phyloP scores from a whole-genome alignment of 169 alveolate genomes.

The Cytauxzoon felis region DNA sequence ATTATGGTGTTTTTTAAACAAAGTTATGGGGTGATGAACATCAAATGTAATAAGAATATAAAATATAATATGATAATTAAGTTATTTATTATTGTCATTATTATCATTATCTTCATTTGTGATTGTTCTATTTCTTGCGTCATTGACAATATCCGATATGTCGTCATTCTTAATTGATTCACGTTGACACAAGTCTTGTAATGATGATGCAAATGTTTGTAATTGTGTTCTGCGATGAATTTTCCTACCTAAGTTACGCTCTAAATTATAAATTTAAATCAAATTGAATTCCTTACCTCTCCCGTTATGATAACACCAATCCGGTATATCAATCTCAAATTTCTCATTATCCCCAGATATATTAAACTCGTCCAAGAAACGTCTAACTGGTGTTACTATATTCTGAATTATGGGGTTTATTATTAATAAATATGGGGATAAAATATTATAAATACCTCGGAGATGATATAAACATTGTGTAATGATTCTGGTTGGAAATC shows the following conservation, averaged over 20 bases:
- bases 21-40: neutral
- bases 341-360: conserved; percentile 13
- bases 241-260: neutral
- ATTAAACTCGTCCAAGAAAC: conserved; percentile 25
- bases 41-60: neutral
- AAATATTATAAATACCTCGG: conserved; percentile 44
- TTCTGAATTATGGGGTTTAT: conserved; percentile 26
- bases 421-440: neutral
- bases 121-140: conserved; percentile 43
- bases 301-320: conserved; percentile 57
- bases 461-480: conserved; percentile 70
- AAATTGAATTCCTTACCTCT: neutral
- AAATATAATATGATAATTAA: neutral
- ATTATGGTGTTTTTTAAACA: neutral
- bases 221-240: conserved; percentile 44
- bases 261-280: neutral
- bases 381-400: conserved; percentile 33
- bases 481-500: conserved; percentile 65
- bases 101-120: too few relatives aligned
- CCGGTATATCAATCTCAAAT: conserved; percentile 34
- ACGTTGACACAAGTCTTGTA: conserved; percentile 35
- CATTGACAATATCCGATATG: conserved; percentile 53
- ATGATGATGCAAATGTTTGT: conserved; percentile 40
- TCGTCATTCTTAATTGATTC: conserved; percentile 42
- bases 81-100: too few relatives aligned